Evolutionary conservation across 2,329 filamentous ascomycete species (phyloP).

Genomic region (Neofusicoccum ribis): DNA sequence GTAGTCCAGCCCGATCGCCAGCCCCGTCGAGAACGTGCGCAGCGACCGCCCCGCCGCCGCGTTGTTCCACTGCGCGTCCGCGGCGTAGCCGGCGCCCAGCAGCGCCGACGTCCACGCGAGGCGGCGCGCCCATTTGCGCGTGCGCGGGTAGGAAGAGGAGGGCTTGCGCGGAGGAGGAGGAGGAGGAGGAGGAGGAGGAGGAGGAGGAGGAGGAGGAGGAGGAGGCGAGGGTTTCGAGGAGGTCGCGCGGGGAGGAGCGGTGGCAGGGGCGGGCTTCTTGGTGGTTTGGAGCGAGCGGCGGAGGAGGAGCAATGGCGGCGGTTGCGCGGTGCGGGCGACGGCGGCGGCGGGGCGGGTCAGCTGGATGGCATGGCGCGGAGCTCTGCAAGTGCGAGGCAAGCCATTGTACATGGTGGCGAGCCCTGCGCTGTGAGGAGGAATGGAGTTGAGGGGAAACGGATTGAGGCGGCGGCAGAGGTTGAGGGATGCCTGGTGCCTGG

Average conservation of each 20-base stretch:
- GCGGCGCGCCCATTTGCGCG: slow-evolving; percentile 76
- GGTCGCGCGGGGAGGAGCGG: slow-evolving; percentile 24
- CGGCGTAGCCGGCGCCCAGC: slow-evolving; percentile 62
- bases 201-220: slow-evolving; percentile 74
- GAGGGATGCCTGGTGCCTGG: neutral
- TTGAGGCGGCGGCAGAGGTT: neutral
- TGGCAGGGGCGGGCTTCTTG: slow-evolving; percentile 36
- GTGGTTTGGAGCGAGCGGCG: slow-evolving; percentile 33
- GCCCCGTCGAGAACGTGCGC: slow-evolving; percentile 76
- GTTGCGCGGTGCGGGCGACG: slow-evolving; percentile 25
- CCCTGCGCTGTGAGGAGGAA: neutral
- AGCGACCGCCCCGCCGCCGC: slow-evolving; percentile 75
- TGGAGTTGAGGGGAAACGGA: neutral
- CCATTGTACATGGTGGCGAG: slow-evolving; percentile 41
- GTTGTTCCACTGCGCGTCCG: slow-evolving; percentile 76
- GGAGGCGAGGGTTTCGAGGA: slow-evolving; percentile 67
- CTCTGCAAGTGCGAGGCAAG: slow-evolving; percentile 36
- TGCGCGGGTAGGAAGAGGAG: slow-evolving; percentile 41
- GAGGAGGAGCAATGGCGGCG: slow-evolving; percentile 25
- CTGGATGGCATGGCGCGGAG: slow-evolving; percentile 25
- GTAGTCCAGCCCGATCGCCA: slow-evolving; percentile 86
- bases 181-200: slow-evolving; percentile 77
- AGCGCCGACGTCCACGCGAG: slow-evolving; percentile 63
- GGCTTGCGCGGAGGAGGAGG: slow-evolving; percentile 65
- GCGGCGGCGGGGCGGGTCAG: slow-evolving; percentile 14